These are phyloP conservation scores for Boletales sp. DNA, from an alignment of 768 basidiomycete genomes.

Conservation along the genomic window DNA sequence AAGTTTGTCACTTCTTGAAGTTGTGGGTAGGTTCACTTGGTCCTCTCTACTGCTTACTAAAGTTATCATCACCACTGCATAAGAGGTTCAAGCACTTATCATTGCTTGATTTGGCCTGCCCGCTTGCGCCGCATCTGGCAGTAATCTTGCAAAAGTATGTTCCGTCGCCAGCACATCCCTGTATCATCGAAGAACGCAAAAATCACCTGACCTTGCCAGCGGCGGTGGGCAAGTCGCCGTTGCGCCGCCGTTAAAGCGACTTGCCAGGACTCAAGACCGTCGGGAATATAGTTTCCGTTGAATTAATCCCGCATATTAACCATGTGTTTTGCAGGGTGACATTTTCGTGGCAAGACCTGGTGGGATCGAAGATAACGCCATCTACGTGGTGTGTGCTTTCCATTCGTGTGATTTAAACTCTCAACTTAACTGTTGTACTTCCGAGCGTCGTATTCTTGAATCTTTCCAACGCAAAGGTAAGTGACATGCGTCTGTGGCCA, in stretches of 20 bases:
- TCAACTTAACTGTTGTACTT: slow-evolving; percentile 8
- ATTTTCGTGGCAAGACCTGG: not conserved
- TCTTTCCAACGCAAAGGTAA: not conserved
- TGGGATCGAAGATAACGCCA: not conserved
- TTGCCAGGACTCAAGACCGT: too few species aligned
- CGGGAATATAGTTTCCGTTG: too few species aligned
- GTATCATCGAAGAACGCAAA: not conserved
- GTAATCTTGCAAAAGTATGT: too few species aligned
- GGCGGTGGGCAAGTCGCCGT: not conserved
- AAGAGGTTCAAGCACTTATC: too few species aligned
- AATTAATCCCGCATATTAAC: not conserved
- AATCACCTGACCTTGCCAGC: not conserved
- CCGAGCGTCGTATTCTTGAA: slow-evolving; percentile 2
- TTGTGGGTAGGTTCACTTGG: too few species aligned
- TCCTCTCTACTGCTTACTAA: too few species aligned
- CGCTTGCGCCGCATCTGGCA: too few species aligned
- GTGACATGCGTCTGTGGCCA: not conserved
- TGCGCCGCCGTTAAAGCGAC: not conserved
- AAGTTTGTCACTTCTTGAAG: not conserved
- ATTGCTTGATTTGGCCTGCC: too few species aligned
- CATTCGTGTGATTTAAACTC: too few species aligned
- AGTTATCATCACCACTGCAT: too few species aligned
- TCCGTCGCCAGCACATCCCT: too few species aligned
- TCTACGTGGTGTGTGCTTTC: too few species aligned
- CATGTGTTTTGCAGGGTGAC: slow-evolving; percentile 7